Conservation (phyloP, 2,329 filamentous ascomycete species). For the Hypoxylon sp. region DNA sequence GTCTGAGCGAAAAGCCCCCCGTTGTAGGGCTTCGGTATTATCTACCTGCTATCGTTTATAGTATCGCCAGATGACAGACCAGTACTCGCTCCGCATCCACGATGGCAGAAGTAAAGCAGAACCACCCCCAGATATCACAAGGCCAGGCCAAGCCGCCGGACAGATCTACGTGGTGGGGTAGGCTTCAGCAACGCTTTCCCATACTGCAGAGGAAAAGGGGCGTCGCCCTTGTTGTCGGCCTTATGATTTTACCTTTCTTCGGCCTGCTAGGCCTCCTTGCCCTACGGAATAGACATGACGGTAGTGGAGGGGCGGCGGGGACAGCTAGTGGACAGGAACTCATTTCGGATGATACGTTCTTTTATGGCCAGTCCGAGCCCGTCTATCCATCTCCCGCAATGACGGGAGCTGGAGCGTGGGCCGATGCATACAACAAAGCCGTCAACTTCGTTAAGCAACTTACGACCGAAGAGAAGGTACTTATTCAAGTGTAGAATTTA, state of each 20-base stretch:
- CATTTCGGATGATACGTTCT: conserved; percentile 61
- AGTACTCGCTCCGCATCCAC: conserved; percentile 8
- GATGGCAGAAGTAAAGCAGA: conserved; percentile 39
- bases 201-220: conserved; percentile 51
- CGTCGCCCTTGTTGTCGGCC: conserved; percentile 46
- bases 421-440: conserved; percentile 76
- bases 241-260: conserved; percentile 53
- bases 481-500: conserved; percentile 17
- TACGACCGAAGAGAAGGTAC: conserved; percentile 80
- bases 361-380: conserved; percentile 66
- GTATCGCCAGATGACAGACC: conserved; percentile 34
- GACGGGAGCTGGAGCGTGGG: conserved; percentile 76
- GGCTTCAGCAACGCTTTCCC: conserved; percentile 49
- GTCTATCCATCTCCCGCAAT: conserved; percentile 68
- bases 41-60: background rate
- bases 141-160: conserved; percentile 25
- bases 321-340: conserved; percentile 33
- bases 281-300: conserved; percentile 46
- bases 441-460: conserved; percentile 77
- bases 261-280: conserved; percentile 53
- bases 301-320: conserved; percentile 20
- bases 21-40: background rate
- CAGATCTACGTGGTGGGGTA: conserved; percentile 39
- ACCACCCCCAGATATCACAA: conserved; percentile 20
- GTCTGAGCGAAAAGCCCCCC: background rate